Base-by-base conservation (phyloP, 345 rosid species). In the Anastatica hierochuntica region DNA sequence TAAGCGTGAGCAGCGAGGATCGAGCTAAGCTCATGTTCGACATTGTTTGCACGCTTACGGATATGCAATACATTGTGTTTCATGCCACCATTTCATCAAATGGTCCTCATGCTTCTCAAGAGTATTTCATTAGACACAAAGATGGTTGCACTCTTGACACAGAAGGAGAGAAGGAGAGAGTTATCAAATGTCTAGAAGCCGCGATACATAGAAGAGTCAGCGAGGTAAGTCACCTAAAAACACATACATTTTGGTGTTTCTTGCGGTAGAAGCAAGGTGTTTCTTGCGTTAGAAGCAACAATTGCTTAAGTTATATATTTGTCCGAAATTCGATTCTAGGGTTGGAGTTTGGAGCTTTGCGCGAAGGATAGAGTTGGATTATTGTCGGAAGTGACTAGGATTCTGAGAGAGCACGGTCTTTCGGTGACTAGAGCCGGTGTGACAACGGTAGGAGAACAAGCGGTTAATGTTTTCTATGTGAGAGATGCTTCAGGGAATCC, bases 11-110 rank as follows among this genome's bases (percentile, higher is more conserved):
- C 53, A 76, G 90, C 70, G 82, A 84, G 60, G 98, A 90, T 73
- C 72, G 98, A 16, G 81, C 96, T 0, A 87, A 87, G 78, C 84
- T 90, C 29, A 65, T 87, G 71, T 90, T 87, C 30, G 98, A 90
- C 69, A 79, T 87, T 67, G 96, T 90, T 11, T 90, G 95, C 80
- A 90, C 98, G 17, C 82, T 90, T 29, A 90, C 98, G 8, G 98
- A 90, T 44, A 84, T 87, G 98, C 95, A 90, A 20, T 90, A 90
- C 64, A 92, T 84, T 54, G 96, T 90, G 62, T 90, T 84, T 44
- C 98, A 87, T 59, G 98, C 98, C 37, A 72, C 69, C 37, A 81
- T 87, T 42, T 73, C 82, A 5, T 85, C 97, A 0, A 74, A 69
- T 23, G 94, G 83, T n/a, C 84, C 94, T 43, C 67, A 68, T 68